A percentile compares a stretch with the other conserved stretches of the same genome.
Conservation (phyloP, 2,329 filamentous ascomycete genomes). For the Paraphoma sp. region DNA sequence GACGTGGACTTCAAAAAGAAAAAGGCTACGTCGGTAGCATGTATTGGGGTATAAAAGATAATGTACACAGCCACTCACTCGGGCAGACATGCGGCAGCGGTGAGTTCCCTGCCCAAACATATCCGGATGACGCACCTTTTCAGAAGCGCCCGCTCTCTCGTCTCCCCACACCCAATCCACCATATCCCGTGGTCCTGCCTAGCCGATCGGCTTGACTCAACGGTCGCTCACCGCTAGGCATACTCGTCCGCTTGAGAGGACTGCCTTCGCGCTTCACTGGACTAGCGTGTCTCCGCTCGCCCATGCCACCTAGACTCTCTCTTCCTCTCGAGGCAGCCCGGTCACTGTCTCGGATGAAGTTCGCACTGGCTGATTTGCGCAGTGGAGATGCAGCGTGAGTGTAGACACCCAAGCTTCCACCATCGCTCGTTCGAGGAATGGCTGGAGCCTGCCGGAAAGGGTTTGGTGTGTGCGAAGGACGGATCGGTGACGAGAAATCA, state of each 20-base stretch:
- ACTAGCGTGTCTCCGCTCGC: slow-evolving; percentile 39
- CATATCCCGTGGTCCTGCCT: slow-evolving; percentile 29
- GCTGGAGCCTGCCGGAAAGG: slow-evolving; percentile 59
- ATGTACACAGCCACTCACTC: not conserved
- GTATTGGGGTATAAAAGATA: not conserved
- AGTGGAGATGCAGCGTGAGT: slow-evolving; percentile 82
- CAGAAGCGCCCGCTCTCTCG: slow-evolving; percentile 37
- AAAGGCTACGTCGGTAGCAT: slow-evolving; percentile 1
- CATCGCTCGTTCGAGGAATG: slow-evolving; percentile 65
- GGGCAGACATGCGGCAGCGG: not conserved
- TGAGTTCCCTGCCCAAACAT: not conserved
- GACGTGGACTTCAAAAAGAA: not conserved
- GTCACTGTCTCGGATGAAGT: slow-evolving; percentile 46
- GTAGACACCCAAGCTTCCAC: slow-evolving; percentile 81
- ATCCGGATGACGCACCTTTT: not conserved
- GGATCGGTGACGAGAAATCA: slow-evolving; percentile 55
- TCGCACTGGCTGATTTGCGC: slow-evolving; percentile 75
- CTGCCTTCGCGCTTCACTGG: slow-evolving; percentile 48
- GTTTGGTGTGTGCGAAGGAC: slow-evolving; percentile 52
- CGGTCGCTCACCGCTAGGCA: slow-evolving; percentile 32
- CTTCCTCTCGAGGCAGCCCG: slow-evolving; percentile 16
- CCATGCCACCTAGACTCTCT: slow-evolving; percentile 28
- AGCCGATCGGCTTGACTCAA: slow-evolving; percentile 23
- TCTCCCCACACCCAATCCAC: slow-evolving; percentile 28
- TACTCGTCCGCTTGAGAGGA: slow-evolving; percentile 54